These are phyloP conservation scores for Saccharomyces uvarum DNA, from an alignment of 1,139 yeast species.

Conservation along the genomic window DNA sequence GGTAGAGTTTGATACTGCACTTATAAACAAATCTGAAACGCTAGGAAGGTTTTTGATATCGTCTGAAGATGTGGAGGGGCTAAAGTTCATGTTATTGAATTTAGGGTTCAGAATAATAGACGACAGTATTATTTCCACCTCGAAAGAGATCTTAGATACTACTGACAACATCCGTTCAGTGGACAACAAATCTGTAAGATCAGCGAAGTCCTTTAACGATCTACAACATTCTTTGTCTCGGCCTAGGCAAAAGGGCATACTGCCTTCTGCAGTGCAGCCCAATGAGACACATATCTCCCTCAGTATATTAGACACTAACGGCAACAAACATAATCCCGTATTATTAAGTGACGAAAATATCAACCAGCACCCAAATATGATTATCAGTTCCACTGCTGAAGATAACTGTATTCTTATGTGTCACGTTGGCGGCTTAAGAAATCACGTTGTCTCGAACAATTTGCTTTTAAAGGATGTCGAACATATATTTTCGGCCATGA, in stretches of 20 bases:
- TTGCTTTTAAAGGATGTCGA: slow-evolving; percentile 9
- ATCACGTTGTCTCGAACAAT: slow-evolving; percentile 22
- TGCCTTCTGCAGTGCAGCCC: not conserved
- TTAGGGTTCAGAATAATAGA: slow-evolving; percentile 25
- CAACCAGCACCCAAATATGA: slow-evolving; percentile 22
- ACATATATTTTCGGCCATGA: slow-evolving; percentile 1
- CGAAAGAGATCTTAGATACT: slow-evolving; percentile 19
- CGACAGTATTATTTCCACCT: slow-evolving; percentile 22
- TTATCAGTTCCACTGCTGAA: slow-evolving; percentile 12
- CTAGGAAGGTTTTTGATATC: slow-evolving; percentile 38
- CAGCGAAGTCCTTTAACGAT: slow-evolving; percentile 12
- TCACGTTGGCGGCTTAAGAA: slow-evolving; percentile 31
- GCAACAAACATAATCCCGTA: not conserved
- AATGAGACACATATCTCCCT: slow-evolving; percentile 2
- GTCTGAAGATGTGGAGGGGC: slow-evolving; percentile 39
- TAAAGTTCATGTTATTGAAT: slow-evolving; percentile 34
- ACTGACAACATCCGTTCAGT: slow-evolving; percentile 1
- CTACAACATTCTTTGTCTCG: slow-evolving; percentile 9
- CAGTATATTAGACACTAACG: not conserved
- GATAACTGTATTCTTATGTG: slow-evolving; percentile 23
- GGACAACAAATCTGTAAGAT: not conserved
- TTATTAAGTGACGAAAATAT: slow-evolving; percentile 6
- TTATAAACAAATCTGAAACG: slow-evolving; percentile 32
- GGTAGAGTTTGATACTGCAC: slow-evolving; percentile 33
- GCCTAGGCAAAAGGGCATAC: slow-evolving; percentile 1